These are phyloP conservation scores for Medakamo hakoo DNA, from an alignment of 139 green algal genomes.

Conservation along the genomic window DNA sequence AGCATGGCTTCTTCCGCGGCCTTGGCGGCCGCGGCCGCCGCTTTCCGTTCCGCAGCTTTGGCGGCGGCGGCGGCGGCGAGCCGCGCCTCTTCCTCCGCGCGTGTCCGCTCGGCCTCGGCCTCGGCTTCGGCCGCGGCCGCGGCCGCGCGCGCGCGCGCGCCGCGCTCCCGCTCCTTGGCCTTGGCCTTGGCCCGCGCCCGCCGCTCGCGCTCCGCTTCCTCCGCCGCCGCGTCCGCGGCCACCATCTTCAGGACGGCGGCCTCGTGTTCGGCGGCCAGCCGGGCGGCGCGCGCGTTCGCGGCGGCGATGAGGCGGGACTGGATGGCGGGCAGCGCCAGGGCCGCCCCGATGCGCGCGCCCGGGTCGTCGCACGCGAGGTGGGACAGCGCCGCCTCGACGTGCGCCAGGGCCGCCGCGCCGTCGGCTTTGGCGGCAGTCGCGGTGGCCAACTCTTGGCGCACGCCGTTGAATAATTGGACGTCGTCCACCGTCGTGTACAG, in stretches of 20 bases:
- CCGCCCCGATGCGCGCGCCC: conserved; percentile 31
- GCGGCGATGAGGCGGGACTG: conserved; percentile 42
- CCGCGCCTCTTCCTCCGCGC: neutral
- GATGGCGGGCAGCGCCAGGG: conserved; percentile 55
- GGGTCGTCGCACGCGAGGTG: conserved; percentile 73
- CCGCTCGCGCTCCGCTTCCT: neutral
- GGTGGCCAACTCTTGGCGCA: conserved; percentile 27
- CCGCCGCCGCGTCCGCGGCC: neutral
- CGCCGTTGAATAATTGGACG: conserved; percentile 45
- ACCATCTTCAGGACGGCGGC: neutral
- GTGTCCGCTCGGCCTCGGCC: too few species aligned
- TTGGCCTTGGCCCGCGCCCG: too few species aligned
- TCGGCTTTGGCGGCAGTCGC: conserved; percentile 49
- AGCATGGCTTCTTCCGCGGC: neutral
- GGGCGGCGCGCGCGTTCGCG: conserved; percentile 30
- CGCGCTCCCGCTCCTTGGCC: neutral
- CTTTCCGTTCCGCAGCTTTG: neutral
- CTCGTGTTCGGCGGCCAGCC: conserved; percentile 14
- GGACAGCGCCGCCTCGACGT: conserved; percentile 57
- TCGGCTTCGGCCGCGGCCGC: neutral
- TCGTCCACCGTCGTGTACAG: conserved; percentile 65
- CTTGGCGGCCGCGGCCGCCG: too few species aligned
- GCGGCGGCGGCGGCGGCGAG: too few species aligned
- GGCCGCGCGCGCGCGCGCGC: too few species aligned
- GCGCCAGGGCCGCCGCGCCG: conserved; percentile 45